Evolutionary conservation across 495 filamentous ascomycete genomes (phyloP), one percentile per base, ranked within the genome.

Genomic region (Penicillium desertorum): DNA sequence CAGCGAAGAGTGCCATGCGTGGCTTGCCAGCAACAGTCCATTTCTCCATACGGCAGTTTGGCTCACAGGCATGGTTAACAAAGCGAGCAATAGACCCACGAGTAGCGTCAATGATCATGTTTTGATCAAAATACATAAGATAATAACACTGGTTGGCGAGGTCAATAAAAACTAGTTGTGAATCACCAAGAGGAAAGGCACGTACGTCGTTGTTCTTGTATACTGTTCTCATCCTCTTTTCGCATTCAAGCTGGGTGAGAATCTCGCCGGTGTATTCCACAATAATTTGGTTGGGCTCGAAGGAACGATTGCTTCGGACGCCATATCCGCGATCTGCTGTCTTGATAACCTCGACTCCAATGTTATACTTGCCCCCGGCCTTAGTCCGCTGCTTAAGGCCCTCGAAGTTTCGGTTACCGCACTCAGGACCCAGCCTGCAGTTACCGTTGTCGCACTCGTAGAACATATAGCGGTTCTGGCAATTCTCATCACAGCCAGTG

Each of bases 241-340:
- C 92, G 65, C 91, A 94, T 70, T 98, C 95, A 36, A 86, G 85
- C 62, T 93, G 89, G 0, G 91, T 96, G 65, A 98, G 93, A 55
- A 98, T 96, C 74, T 98, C 94, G 37, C 94, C 94, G 8, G 90
- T 91, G 67, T 98, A 98, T 67, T 98, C 94, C 72, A 97, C 90
- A 64, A 98, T 96, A 69, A 98, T 95, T 76, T 98, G 92, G 64
- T 92, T 86, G 0, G 92, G 82, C 39, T 88, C 83, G 64, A 96
- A 98, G 54, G 84, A 87, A 41, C 94, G 87, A 69, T 93, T 96
- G 61, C 87, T 88, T 51, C 94, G 87, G 20, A 98, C 88, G 43
- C 94, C 94, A 70, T 90, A 96, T 27, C 94, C 94, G 48, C 91
- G 85, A 75, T 96, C 91, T 16, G 64, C 60, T 9, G 95, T 98